Base-by-base conservation (phyloP, 208 protist species). In the Crithidia brevicula region DNA sequence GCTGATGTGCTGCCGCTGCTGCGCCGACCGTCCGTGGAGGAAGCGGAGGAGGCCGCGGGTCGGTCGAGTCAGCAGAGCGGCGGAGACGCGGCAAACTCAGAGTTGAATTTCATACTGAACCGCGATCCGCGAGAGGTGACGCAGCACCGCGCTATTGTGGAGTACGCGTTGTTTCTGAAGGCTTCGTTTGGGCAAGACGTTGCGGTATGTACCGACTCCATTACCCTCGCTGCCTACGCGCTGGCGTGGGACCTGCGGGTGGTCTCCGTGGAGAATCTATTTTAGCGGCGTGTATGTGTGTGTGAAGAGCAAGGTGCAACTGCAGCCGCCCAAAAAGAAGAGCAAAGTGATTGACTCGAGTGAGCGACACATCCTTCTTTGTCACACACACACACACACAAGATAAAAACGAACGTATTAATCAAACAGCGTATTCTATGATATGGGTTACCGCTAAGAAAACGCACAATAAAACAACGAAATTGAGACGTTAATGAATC, bases 161-260 rank as follows among this genome's bases (percentile, higher is more conserved):
- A 75, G 49, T 91, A 89, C 68, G 73, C 82, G 11, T 20, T 83
- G 20, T 81, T 69, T 60, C 62, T 90, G 38, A 66, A 71, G 31
- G 13, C 64, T 4, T 25, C 46, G n/a, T 82, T 71, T 27, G 76
- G 75, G 27, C 49, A 65, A 3, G 49, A 54, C 46, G 70, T 92
- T 28, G 67, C 80, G 4, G 53, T 93, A 1, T 93, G 86, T 76
- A 96, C 90, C 6, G 84, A 88, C 71, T 89, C 80, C 22, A 42
- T 82, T 8, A 68, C 69, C 16, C 74, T 96, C 8, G 91, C 88
- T 1, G 85, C 91, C n/a, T 83, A 79, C 59, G 82, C 84, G 10
- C 56, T 92, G 22, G 81, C 86, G 40, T 80, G 83, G 57, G 79
- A 81, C 22, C 69, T 96, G 38, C 63, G 60, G 13, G 86, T 91